phyloP scores from a whole-genome alignment of 192 early-diverging fungal species.

The Linnemannia hyalina region DNA sequence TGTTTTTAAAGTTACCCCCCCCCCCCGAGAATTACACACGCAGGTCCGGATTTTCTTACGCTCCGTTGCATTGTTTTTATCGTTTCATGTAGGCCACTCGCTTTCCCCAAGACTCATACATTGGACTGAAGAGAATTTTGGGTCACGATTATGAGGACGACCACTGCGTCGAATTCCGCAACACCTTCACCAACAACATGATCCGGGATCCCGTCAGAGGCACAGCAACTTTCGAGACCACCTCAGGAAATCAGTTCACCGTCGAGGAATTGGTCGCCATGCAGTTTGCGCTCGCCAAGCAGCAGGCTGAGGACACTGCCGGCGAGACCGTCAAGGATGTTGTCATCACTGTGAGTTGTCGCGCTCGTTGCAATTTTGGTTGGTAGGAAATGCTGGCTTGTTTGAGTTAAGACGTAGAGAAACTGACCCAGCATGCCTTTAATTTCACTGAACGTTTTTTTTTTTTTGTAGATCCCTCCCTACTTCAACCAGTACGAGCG shows the following conservation, averaged over 20 bases:
- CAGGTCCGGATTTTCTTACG: background rate
- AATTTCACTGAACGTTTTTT: background rate
- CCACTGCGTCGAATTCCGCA: conserved; percentile 76
- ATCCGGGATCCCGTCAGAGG: conserved; percentile 72
- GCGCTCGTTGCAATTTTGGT: background rate
- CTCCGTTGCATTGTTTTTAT: background rate
- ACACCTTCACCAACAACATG: conserved; percentile 86
- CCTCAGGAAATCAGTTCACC: conserved; percentile 66
- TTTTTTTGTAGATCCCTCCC: conserved; percentile 79
- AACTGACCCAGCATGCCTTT: background rate
- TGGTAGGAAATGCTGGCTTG: background rate
- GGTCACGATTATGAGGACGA: conserved; percentile 84
- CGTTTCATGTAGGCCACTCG: conserved; percentile 71
- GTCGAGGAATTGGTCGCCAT: conserved; percentile 95
- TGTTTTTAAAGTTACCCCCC: background rate
- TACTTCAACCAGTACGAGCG: conserved; percentile 93
- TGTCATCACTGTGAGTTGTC: conserved; percentile 85
- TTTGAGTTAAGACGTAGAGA: background rate
- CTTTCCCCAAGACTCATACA: conserved; percentile 87
- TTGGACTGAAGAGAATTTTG: conserved; percentile 86
- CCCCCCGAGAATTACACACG: background rate
- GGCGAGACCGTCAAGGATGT: conserved; percentile 83
- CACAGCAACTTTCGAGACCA: conserved; percentile 78
- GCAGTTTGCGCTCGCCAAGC: conserved; percentile 90
- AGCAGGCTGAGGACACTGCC: conserved; percentile 84